A percentile compares a stretch with the other conserved stretches of the same genome.
Conservation (phyloP, 345 rosid species). For the Reutealis trisperma region DNA sequence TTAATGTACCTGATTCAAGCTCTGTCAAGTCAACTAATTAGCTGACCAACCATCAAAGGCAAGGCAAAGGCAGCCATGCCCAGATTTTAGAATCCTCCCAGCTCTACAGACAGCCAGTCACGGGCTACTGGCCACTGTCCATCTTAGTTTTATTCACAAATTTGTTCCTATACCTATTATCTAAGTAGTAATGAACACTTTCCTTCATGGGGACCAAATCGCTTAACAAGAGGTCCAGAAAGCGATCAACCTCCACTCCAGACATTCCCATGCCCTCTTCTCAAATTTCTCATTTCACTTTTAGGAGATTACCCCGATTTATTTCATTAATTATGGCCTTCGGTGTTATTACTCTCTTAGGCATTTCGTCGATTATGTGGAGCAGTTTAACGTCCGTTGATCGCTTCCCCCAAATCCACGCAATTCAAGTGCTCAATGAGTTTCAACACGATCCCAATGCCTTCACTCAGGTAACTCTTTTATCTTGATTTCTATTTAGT, state of each 20-base stretch:
- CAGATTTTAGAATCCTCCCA: background rate
- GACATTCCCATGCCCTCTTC: constrained; percentile 30
- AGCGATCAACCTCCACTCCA: constrained; percentile 27
- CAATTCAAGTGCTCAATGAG: constrained; percentile 27
- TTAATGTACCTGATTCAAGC: background rate
- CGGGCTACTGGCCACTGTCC: background rate
- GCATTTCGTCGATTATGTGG: constrained; percentile 19
- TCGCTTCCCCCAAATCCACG: constrained; percentile 4
- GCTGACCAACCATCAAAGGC: background rate
- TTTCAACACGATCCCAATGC: constrained; percentile 37
- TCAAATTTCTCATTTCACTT: constrained; percentile 29
- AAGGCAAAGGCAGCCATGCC: background rate
- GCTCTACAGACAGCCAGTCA: background rate
- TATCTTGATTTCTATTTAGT: background rate
- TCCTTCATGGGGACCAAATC: constrained; percentile 43
- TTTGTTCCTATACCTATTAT: background rate
- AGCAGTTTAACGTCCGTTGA: background rate
- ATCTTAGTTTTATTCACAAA: background rate
- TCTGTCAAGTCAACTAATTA: background rate
- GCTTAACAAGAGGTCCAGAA: constrained; percentile 35
- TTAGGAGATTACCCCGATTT: constrained; percentile 33
- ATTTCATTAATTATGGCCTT: constrained; percentile 24
- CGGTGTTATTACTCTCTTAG: constrained; percentile 8
- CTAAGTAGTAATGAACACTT: background rate
- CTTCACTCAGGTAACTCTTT: constrained; percentile 27